A percentile compares a stretch with the other conserved stretches of the same genome.
phyloP scores from a whole-genome alignment of 148 eudicot species.

The Nepenthes gracilis region DNA sequence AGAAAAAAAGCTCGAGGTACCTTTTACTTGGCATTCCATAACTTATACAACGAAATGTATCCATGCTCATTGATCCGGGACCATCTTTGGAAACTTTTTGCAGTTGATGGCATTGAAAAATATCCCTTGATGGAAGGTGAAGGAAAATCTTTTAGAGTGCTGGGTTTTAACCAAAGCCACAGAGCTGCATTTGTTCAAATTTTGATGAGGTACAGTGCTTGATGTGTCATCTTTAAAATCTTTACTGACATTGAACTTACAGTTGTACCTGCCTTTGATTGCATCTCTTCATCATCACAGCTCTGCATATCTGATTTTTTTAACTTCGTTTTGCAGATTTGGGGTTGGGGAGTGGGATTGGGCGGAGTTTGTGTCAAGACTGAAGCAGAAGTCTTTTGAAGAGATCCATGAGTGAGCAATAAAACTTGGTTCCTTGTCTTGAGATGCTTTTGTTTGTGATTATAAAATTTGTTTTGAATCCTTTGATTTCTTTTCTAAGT shows the following conservation, averaged over 20 bases:
- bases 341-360: slow-evolving; percentile 83
- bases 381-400: slow-evolving; percentile 80
- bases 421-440: neutral
- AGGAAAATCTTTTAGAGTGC: slow-evolving; percentile 76
- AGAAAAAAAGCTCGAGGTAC: slow-evolving; percentile 79
- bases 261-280: neutral
- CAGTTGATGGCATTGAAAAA: slow-evolving; percentile 52
- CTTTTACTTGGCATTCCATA: slow-evolving; percentile 1
- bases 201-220: slow-evolving; percentile 70
- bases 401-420: slow-evolving; percentile 69
- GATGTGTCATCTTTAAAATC: neutral
- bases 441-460: neutral
- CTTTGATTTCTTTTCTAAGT: no score
- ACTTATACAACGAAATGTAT: neutral
- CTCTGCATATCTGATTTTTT: neutral
- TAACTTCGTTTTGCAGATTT: slow-evolving; percentile 37
- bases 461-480: no score
- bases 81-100: slow-evolving; percentile 10
- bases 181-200: slow-evolving; percentile 84
- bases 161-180: slow-evolving; percentile 91
- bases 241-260: neutral
- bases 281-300: neutral
- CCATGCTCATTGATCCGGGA: slow-evolving; percentile 2
- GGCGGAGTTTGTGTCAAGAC: slow-evolving; percentile 73
- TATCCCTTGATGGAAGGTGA: slow-evolving; percentile 96